phyloP scores from a whole-genome alignment of 768 basidiomycete species.

The Suillus weaverae region DNA sequence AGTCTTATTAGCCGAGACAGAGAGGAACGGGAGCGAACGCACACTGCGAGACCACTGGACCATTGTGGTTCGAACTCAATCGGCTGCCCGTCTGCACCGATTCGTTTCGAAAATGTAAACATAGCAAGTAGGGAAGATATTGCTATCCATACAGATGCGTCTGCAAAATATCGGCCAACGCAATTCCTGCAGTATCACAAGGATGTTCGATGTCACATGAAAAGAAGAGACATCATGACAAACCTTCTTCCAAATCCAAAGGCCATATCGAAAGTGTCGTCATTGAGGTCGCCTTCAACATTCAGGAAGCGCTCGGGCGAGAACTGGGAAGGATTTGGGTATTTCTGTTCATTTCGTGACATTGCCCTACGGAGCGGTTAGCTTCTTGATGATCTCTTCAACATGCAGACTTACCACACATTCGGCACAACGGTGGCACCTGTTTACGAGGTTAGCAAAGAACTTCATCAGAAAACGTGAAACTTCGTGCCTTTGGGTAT shows the following conservation, averaged over 20 bases:
- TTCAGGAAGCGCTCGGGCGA: slow-evolving; percentile 32
- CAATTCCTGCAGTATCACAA: slow-evolving; percentile 18
- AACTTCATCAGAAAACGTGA: background rate
- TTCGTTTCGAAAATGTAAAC: slow-evolving; percentile 28
- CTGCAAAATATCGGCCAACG: slow-evolving; percentile 25
- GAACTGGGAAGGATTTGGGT: slow-evolving; percentile 34
- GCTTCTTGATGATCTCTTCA: background rate
- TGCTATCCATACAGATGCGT: slow-evolving; percentile 29
- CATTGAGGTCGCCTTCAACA: slow-evolving; percentile 19
- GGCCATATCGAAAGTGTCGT: slow-evolving; percentile 18
- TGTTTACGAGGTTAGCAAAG: slow-evolving; percentile 9
- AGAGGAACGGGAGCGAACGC: background rate
- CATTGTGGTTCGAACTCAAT: slow-evolving; percentile 20
- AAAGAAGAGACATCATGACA: background rate
- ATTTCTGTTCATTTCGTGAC: slow-evolving; percentile 31
- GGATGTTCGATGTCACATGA: background rate
- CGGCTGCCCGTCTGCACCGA: slow-evolving; percentile 23
- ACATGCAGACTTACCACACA: slow-evolving; percentile 24
- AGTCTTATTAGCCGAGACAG: background rate
- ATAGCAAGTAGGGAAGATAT: slow-evolving; percentile 28
- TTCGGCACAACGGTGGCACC: slow-evolving; percentile 28
- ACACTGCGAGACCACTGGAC: slow-evolving; percentile 20
- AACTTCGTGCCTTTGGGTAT: slow-evolving; percentile 25
- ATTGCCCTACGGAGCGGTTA: slow-evolving; percentile 29
- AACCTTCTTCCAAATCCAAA: slow-evolving; percentile 32